phyloP scores from a whole-genome alignment of 1,139 yeast species.

The Magnusiomyces suaveolens region DNA sequence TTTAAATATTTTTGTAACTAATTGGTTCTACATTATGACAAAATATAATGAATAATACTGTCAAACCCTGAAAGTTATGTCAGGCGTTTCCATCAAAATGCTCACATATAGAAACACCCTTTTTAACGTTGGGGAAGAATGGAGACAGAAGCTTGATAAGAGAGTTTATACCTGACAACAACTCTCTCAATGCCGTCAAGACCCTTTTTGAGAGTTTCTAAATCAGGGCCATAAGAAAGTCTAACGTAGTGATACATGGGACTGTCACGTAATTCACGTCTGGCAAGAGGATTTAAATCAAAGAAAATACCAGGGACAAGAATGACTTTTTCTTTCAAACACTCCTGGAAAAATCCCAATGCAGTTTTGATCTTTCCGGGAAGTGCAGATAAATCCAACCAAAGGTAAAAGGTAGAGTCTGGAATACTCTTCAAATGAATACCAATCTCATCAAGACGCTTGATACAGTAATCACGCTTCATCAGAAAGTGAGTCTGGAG shows the following conservation, averaged over 20 bases:
- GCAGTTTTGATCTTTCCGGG: conserved; percentile 55
- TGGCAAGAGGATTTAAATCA: conserved; percentile 55
- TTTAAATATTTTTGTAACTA: not conserved
- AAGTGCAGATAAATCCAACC: conserved; percentile 52
- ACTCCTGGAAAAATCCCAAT: conserved; percentile 60
- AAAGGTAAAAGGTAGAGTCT: conserved; percentile 54
- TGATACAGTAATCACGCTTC: conserved; percentile 53
- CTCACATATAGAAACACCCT: too few species aligned
- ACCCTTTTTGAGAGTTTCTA: conserved; percentile 46
- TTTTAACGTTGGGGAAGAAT: conserved; percentile 14
- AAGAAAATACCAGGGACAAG: conserved; percentile 63
- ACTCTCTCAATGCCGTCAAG: conserved; percentile 61
- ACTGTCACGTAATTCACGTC: conserved; percentile 51
- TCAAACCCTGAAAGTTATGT: too few species aligned
- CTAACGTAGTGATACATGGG: conserved; percentile 58
- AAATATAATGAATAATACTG: not conserved
- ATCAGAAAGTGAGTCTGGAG: conserved; percentile 50
- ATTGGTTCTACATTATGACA: not conserved
- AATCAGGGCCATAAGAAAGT: conserved; percentile 56
- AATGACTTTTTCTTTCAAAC: conserved; percentile 53
- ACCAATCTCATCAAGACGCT: conserved; percentile 48
- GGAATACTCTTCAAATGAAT: conserved; percentile 47
- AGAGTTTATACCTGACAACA: conserved; percentile 31
- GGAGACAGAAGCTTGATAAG: conserved; percentile 13
- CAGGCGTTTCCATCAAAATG: too few species aligned